A percentile compares a stretch with the other conserved stretches of the same genome.
phyloP scores from a whole-genome alignment of 2,329 filamentous ascomycete species.

The Colletotrichum navitas region DNA sequence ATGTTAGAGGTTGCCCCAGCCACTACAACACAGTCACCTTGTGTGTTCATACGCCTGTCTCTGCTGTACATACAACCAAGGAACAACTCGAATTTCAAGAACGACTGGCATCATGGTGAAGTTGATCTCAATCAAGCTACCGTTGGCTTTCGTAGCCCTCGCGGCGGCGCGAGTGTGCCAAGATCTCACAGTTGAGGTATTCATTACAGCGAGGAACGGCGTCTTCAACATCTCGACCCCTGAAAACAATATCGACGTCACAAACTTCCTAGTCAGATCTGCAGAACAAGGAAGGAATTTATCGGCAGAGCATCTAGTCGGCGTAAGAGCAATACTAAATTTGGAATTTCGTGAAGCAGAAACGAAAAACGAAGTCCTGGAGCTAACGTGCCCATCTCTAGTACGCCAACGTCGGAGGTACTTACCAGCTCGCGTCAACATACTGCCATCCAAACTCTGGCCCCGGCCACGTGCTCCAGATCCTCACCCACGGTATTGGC shows the following conservation, averaged over 20 bases:
- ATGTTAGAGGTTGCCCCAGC: background rate
- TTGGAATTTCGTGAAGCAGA: background rate
- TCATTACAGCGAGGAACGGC: conserved; percentile 65
- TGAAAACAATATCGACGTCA: conserved; percentile 67
- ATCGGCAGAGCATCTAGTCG: conserved; percentile 57
- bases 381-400: conserved; percentile 42
- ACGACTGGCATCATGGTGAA: conserved; percentile 45
- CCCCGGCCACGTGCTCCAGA: conserved; percentile 53
- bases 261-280: conserved; percentile 66
- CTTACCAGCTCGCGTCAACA: conserved; percentile 69
- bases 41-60: background rate
- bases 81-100: background rate
- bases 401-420: conserved; percentile 64
- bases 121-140: conserved; percentile 14
- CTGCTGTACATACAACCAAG: background rate
- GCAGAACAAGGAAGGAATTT: conserved; percentile 64
- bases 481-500: conserved; percentile 58
- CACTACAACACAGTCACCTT: background rate
- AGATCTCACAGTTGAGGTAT: conserved; percentile 68
- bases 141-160: conserved; percentile 47
- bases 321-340: conserved; percentile 48
- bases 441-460: conserved; percentile 70
- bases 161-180: conserved; percentile 54
- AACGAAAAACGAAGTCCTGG: background rate
- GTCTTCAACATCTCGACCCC: conserved; percentile 64